Base-by-base conservation (phyloP, 768 basidiomycete species). In the Guyanaporus albipodus region DNA sequence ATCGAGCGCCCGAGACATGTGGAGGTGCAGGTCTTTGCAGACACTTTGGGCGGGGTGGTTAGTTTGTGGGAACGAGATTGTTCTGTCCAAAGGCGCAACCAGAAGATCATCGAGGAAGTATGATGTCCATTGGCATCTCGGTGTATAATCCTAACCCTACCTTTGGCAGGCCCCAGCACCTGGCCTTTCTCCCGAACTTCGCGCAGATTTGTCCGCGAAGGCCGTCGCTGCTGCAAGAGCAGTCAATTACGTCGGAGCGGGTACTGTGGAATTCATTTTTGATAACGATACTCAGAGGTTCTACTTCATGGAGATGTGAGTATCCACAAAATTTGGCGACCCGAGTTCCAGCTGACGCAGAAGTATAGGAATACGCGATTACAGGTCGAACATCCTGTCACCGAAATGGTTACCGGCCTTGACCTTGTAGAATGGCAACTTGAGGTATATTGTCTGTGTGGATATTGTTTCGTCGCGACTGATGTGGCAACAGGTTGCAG, bases 371-470 rank as follows among this genome's bases (percentile, higher is more conserved):
- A 91, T 56, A 90, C 88, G 10, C 76, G 88, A 29, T 61, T 91
- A 34, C 90, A 91, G 67, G 88, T 91, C 24, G 90, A 94, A 57
- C 92, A 94, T 62, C 91, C 91, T 12, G 88, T 95, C 23, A 93
- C 92, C 1, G 92, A 94, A 67, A 94, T 94, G 85, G 81, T 96
- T 41, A 96, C 93, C 1, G 91, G 91, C 1, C 74, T 92, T 21
- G 93, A 97, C 59, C 81, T 97, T 5, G 93, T 97, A 8, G 87
- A 95, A 67, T 95, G 92, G 92, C 93, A 97, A 61, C 73, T 96
- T 18, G 85, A 91, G 73, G 89, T 83, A 59, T 38, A 26, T 6
- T 37, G 40, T 28, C 18, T 4, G 14, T 21, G 6, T 31, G 32
- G 29, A 8, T 51, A 28, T 14, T 34, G 15, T 40, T 26, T 36